Evolutionary conservation across 768 basidiomycete species (phyloP), one percentile per base, ranked within the genome.

Genomic region (Naganishia friedmannii): DNA sequence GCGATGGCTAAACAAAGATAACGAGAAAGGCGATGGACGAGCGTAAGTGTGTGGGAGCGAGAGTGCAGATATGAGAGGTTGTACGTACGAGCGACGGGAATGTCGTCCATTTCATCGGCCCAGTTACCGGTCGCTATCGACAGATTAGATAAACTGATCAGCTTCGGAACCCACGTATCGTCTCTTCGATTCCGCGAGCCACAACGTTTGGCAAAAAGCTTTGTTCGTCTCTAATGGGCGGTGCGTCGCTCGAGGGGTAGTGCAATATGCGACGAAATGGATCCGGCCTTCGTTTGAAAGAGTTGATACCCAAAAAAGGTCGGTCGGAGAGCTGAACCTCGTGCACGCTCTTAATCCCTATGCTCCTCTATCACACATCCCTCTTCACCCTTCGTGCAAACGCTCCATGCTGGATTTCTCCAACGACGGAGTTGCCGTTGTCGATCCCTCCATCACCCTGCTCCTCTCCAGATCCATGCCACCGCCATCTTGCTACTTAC

Each of bases 81-180:
- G 28, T 26, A 65, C 58, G 53, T 54, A 54, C 68, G 60, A 21
- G 67, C 57, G 46, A 28, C 23, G 48, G 39, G 31, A 3, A 68
- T 66, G 67, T 53, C 19, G 74, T 96, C 94, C 92, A 97, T 93
- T 82, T 98, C 96, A 80, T 98, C 96, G 8, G 96, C 96, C 96
- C 96, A 99, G 78, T 92, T 94, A 77, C 93, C 95, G 65, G 91
- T 83, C 66, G 88, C 92, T 93, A 67, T 37, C 32, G 26, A 23
- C 57, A 32, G 1, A 23, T 51, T 13, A 39, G 2, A 42, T 0
- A 46, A 28, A 45, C 37, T 12, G 7, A 34, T 55, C 54, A 55
- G 54, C 17, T 55, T 31, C 54, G 34, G 34, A 37, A 37, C 34
- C 34, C 34, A 3, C 29, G 54, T 55, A 31, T 55, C 29, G 13